phyloP scores from a whole-genome alignment of 139 green algal species.

The Auxenochlorella pyrenoidosa region DNA sequence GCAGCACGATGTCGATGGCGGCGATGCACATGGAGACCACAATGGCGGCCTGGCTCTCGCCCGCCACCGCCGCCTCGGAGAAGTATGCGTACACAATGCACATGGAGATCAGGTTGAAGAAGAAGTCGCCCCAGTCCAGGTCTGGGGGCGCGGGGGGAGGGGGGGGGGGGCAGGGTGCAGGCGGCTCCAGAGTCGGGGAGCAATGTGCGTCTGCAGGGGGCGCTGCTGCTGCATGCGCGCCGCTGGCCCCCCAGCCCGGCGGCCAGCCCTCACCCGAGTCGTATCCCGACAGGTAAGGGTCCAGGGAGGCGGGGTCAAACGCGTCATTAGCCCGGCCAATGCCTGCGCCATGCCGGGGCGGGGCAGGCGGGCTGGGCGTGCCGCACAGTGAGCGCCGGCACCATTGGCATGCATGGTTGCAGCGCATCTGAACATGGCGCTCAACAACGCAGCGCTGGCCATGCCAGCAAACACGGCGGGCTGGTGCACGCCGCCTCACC shows the following conservation, averaged over 20 bases:
- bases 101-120: slow-evolving; percentile 77
- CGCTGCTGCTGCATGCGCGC: too few relatives aligned
- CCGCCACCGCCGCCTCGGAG: slow-evolving; percentile 55
- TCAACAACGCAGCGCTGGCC: too few relatives aligned
- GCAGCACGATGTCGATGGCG: slow-evolving; percentile 67
- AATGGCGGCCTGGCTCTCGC: slow-evolving; percentile 62
- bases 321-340: slow-evolving; percentile 1
- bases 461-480: too few relatives aligned
- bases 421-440: too few relatives aligned
- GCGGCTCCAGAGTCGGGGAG: neutral
- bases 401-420: too few relatives aligned
- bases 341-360: neutral
- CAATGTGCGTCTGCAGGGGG: too few relatives aligned
- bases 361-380: neutral
- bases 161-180: neutral
- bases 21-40: slow-evolving; percentile 68
- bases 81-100: slow-evolving; percentile 75
- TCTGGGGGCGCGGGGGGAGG: slow-evolving; percentile 23
- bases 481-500: neutral
- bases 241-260: too few relatives aligned
- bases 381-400: neutral
- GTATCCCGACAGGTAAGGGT: slow-evolving; percentile 32
- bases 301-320: slow-evolving; percentile 31
- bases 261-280: slow-evolving; percentile 13
- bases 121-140: slow-evolving; percentile 70